Conservation (phyloP, 495 filamentous ascomycete genomes). For the Aspergillus ellipticus region DNA sequence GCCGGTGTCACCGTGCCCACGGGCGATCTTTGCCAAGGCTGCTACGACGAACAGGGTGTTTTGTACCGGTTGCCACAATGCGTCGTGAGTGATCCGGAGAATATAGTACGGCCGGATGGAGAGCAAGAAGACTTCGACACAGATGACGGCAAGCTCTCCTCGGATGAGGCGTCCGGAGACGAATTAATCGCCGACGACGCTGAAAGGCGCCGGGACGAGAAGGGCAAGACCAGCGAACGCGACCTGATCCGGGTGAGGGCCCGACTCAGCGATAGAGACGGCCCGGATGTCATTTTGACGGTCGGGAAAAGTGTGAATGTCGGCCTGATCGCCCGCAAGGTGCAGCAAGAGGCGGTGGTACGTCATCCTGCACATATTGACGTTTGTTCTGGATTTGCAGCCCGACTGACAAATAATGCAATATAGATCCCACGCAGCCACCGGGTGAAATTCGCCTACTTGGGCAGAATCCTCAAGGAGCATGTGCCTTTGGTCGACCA, state of each 20-base stretch:
- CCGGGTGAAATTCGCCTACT: conserved; percentile 67
- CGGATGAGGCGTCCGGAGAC: conserved; percentile 45
- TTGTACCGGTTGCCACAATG: conserved; percentile 74
- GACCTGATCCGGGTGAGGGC: conserved; percentile 56
- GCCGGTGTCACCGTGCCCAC: conserved; percentile 77
- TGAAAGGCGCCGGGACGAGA: conserved; percentile 61
- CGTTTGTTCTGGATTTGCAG: neutral
- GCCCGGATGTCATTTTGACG: conserved; percentile 58
- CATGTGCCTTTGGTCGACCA: conserved; percentile 57
- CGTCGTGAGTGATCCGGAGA: conserved; percentile 70
- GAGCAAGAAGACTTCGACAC: conserved; percentile 39
- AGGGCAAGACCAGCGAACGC: conserved; percentile 52
- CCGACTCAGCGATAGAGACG: conserved; percentile 65
- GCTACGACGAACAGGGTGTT: conserved; percentile 73
- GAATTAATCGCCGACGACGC: conserved; percentile 48
- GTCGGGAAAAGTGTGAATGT: conserved; percentile 62
- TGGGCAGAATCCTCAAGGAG: conserved; percentile 76
- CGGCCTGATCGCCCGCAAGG: conserved; percentile 54
- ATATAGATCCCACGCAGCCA: conserved; percentile 45
- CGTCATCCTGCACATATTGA: conserved; percentile 22
- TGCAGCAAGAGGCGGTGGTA: conserved; percentile 65
- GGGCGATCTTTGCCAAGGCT: conserved; percentile 65
- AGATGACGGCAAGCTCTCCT: conserved; percentile 43
- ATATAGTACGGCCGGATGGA: conserved; percentile 48
- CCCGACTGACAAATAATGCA: conserved; percentile 4